Conservation (phyloP, 2,329 filamentous ascomycete species). For the Helotiales sp. region DNA sequence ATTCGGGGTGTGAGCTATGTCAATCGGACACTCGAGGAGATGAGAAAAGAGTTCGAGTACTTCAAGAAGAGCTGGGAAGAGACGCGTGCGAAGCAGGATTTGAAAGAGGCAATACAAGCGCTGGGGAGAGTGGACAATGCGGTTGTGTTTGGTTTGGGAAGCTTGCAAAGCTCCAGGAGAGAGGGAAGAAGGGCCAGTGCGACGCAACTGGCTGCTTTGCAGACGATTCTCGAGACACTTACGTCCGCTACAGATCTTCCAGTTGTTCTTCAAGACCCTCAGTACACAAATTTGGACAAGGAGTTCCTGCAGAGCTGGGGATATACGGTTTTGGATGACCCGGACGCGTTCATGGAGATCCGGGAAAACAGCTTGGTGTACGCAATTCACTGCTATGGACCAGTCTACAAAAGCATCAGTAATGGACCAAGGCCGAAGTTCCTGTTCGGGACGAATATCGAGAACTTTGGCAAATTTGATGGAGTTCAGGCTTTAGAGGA, state of each 20-base stretch:
- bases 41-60: conserved; percentile 27
- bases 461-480: conserved; percentile 28
- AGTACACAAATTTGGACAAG: conserved; percentile 33
- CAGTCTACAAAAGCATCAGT: conserved; percentile 30
- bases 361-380: conserved; percentile 31
- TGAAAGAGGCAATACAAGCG: conserved; percentile 20
- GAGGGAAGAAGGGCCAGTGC: conserved; percentile 31
- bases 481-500: conserved; percentile 19
- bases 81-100: conserved; percentile 17
- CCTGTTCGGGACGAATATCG: conserved; percentile 33
- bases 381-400: conserved; percentile 37
- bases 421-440: conserved; percentile 26
- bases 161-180: conserved; percentile 31
- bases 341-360: conserved; percentile 31
- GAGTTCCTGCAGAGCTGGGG: conserved; percentile 29
- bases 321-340: conserved; percentile 30
- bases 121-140: conserved; percentile 24
- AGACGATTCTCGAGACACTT: conserved; percentile 26
- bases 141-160: conserved; percentile 35
- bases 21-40: conserved; percentile 30
- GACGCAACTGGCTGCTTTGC: conserved; percentile 34
- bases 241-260: conserved; percentile 11
- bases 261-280: conserved; percentile 34
- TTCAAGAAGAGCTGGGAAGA: conserved; percentile 31
- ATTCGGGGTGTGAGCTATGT: conserved; percentile 30